Evolutionary conservation across 805 yeast genomes (phyloP), one percentile per base, ranked within the genome.

Genomic region (Nakazawaea sp.): DNA sequence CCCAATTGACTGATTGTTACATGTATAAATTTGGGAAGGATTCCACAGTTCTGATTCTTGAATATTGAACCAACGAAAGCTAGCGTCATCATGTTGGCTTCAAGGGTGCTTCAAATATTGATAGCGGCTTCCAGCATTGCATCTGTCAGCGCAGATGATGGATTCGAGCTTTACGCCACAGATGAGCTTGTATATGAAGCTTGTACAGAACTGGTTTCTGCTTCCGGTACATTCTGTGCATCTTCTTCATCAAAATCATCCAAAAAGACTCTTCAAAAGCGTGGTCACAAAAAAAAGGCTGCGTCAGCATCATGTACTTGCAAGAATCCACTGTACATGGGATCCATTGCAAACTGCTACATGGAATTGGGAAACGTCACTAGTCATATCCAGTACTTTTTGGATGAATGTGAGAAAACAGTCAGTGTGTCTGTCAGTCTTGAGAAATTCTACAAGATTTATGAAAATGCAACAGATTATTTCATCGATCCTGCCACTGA

Each of bases 401-500:
- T 61, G 18, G 47, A 49, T 13, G 27, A 31, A 0, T 45, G 43
- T 38, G 53, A 58, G 35, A 36, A 43, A 23, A 35, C 42, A 24
- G 35, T 35, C 4, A 47, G 49, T 13, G 44, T 43, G 17, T 41
- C 47, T 10, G 50, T 62, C 32, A 63, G 72, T 1, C 40, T 40
- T 24, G 58, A 51, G 12, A 50, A 51, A 13, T 52, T 66, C 36
- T 45, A 56, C 13, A 56, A 47, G 4, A 52, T 66, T 4, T 70
- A 61, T 39, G 45, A 51, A 4, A 68, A 66, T 43, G 75, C 75
- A 4, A 56, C 74, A 6, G 11, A 35, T 30, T 30, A 18, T 17
- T 49, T 67, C 41, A 53, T 61, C 4, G 53, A 64, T 41, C 47
- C 36, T n/a, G 43, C 29, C 18, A 47, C 48, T 1, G 61, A 51